Evolutionary conservation across 1,284 basidiomycete genomes (phyloP).

Genomic region (Cystobasidium slooffiae): DNA sequence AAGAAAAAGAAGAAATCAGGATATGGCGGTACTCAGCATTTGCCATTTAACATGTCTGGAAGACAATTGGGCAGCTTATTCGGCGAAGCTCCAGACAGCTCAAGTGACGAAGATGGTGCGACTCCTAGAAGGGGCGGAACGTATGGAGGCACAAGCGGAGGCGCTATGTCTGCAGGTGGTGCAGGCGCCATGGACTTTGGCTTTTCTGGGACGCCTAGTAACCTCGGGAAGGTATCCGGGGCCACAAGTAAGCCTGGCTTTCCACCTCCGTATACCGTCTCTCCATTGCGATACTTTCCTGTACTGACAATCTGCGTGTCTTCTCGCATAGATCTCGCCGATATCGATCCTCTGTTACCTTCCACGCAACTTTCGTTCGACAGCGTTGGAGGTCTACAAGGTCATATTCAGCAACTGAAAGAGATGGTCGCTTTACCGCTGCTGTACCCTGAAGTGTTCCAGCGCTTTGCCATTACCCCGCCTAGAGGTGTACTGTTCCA

Average conservation of each 20-base stretch:
- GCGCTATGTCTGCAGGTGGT: slow-evolving; percentile 52
- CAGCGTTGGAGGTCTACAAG: slow-evolving; percentile 94
- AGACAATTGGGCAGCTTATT: slow-evolving; percentile 54
- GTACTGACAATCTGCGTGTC: neutral
- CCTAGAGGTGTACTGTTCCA: slow-evolving; percentile 97
- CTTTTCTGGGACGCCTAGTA: slow-evolving; percentile 58
- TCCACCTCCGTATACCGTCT: slow-evolving; percentile 8
- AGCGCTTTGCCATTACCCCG: slow-evolving; percentile 90
- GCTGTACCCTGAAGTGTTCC: slow-evolving; percentile 96
- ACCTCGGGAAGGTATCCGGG: slow-evolving; percentile 79
- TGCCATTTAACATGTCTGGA: slow-evolving; percentile 46
- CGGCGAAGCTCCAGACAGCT: slow-evolving; percentile 50
- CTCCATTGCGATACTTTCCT: neutral
- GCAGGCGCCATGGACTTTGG: slow-evolving; percentile 49
- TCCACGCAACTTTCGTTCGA: slow-evolving; percentile 94
- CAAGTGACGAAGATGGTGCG: slow-evolving; percentile 49
- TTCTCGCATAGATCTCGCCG: slow-evolving; percentile 72
- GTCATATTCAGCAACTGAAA: slow-evolving; percentile 95
- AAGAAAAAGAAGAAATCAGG: slow-evolving; percentile 38
- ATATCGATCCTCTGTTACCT: slow-evolving; percentile 93
- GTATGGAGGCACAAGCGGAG: slow-evolving; percentile 51
- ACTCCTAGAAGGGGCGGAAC: slow-evolving; percentile 51
- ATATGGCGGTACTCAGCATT: slow-evolving; percentile 39
- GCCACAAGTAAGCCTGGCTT: slow-evolving; percentile 62
- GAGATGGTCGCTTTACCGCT: slow-evolving; percentile 98